Evolutionary conservation across 306 rosid species (phyloP).

Genomic region (Vigna unguiculata): DNA sequence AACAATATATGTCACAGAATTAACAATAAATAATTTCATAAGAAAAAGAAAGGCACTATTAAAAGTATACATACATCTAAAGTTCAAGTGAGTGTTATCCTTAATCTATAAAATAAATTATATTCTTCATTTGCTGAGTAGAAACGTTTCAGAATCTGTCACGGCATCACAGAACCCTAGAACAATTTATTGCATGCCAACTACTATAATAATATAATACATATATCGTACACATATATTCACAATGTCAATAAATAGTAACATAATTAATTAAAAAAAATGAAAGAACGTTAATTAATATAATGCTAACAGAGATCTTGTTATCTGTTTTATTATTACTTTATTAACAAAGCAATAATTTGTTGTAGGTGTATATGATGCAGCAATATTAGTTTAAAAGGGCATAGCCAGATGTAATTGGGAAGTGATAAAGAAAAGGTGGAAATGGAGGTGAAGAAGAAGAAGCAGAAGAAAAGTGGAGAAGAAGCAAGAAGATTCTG

Average conservation of each 20-base stretch:
- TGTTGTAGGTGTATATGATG: not conserved
- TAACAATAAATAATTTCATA: too few species aligned
- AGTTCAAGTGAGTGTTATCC: too few species aligned
- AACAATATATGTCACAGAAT: too few species aligned
- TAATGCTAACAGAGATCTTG: not conserved
- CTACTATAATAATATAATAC: not conserved
- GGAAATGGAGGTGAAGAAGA: constrained; percentile 37
- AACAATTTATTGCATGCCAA: not conserved
- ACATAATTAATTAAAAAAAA: not conserved
- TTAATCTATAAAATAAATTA: too few species aligned
- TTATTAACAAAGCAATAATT: not conserved
- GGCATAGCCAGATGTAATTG: not conserved
- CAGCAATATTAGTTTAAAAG: not conserved
- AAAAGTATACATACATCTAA: too few species aligned
- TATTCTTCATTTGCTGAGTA: too few species aligned
- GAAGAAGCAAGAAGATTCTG: constrained; percentile 48
- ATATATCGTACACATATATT: not conserved
- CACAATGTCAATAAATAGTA: not conserved
- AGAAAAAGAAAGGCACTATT: too few species aligned
- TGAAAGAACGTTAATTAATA: not conserved
- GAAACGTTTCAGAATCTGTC: not conserved
- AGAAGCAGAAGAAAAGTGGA: not conserved
- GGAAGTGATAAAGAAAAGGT: not conserved
- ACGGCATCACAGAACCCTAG: too few species aligned
- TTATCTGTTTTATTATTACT: not conserved